Evolutionary conservation across 2,329 filamentous ascomycete genomes (phyloP).

Genomic region (Pyrenophora graminea): DNA sequence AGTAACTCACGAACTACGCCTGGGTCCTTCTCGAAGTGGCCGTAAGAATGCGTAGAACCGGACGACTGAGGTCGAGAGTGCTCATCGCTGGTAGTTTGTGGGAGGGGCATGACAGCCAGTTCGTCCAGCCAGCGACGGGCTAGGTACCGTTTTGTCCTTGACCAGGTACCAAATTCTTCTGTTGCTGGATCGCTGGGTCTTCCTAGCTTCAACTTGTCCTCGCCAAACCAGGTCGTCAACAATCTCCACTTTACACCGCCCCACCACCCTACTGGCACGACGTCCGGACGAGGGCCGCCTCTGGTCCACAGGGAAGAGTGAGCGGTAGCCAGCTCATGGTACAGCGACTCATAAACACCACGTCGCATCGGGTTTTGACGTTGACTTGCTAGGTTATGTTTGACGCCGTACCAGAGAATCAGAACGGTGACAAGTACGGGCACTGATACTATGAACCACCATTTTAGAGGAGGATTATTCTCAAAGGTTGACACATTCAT

Average conservation of each 20-base stretch:
- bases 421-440: slow-evolving; percentile 55
- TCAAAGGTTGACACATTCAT: slow-evolving; percentile 58
- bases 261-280: slow-evolving; percentile 48
- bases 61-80: too few species aligned
- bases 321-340: slow-evolving; percentile 51
- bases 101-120: slow-evolving; percentile 33
- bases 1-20: slow-evolving; percentile 43
- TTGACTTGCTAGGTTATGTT: slow-evolving; percentile 50
- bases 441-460: slow-evolving; percentile 53
- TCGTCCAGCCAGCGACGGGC: slow-evolving; percentile 49
- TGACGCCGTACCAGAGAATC: slow-evolving; percentile 54
- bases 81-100: not conserved
- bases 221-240: slow-evolving; percentile 53
- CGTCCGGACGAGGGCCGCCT: slow-evolving; percentile 49
- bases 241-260: slow-evolving; percentile 54
- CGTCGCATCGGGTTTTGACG: slow-evolving; percentile 53
- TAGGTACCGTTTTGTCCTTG: slow-evolving; percentile 46
- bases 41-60: not conserved
- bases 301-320: slow-evolving; percentile 56
- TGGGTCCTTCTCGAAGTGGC: slow-evolving; percentile 20
- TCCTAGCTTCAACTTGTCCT: slow-evolving; percentile 47
- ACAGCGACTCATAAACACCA: slow-evolving; percentile 57
- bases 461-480: slow-evolving; percentile 22
- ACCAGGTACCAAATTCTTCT: slow-evolving; percentile 48
- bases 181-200: slow-evolving; percentile 37